These are phyloP conservation scores for Colletotrichum truncatum DNA, from an alignment of 2,329 filamentous ascomycete species.

Conservation along the genomic window DNA sequence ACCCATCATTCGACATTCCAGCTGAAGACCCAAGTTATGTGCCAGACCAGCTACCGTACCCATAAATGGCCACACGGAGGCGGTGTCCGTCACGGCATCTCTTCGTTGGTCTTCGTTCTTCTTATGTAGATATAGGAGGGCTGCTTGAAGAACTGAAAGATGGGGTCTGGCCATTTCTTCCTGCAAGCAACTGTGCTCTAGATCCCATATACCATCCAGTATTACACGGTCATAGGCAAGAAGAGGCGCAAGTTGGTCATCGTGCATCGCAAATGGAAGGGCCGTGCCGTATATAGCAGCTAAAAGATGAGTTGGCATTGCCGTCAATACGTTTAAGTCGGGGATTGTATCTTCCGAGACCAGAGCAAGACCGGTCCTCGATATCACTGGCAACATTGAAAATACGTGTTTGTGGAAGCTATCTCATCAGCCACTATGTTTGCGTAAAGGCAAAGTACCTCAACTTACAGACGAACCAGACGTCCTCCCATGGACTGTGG, in stretches of 20 bases:
- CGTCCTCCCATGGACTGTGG: not conserved
- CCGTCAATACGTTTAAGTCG: not conserved
- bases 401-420: not conserved
- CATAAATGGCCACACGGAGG: conserved; percentile 47
- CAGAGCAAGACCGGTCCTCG: not conserved
- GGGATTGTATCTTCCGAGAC: not conserved
- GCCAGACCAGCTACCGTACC: conserved; percentile 44
- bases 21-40: conserved; percentile 43
- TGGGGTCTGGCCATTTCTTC: not conserved
- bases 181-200: not conserved
- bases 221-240: not conserved
- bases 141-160: not conserved
- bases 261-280: not conserved
- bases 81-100: conserved; percentile 37
- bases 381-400: not conserved
- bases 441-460: not conserved
- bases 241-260: not conserved
- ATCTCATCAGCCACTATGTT: not conserved
- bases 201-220: not conserved
- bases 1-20: conserved; percentile 46
- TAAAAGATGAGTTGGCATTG: not conserved
- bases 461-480: not conserved
- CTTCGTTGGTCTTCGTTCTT: not conserved
- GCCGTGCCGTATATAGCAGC: not conserved
- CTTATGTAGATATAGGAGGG: not conserved